Base-by-base conservation (phyloP, 2,329 filamentous ascomycete species). In the Alternaria hordeiaustralica region DNA sequence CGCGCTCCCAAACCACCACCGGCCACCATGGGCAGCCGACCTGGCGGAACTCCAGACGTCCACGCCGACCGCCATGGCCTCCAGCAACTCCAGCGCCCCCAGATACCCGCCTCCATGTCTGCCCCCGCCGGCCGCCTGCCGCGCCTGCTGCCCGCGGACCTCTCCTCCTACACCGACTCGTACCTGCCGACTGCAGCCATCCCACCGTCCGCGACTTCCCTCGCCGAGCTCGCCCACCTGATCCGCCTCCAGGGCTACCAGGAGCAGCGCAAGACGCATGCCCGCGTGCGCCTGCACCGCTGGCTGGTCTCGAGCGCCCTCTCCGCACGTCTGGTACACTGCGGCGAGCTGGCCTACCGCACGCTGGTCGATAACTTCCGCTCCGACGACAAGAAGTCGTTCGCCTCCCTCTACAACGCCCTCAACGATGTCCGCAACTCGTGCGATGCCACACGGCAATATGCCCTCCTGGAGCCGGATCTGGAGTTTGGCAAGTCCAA, bases 221-320 rank as follows among this genome's bases (percentile, higher is more conserved):
- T 95, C 65, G 89, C 92, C 74, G 91, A 94, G 80, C 87, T 95
- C 69, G 91, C 91, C 55, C 91, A 94, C 78, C 81, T 94, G 72
- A 90, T 93, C 68, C 89, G 91, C 65, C 84, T 94, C 66, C 91
- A 91, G 77, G 91, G 90, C 74, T 93, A 94, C 78, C 92, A 95
- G 81, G 90, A 93, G 84, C 90, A 91, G 84, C 92, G 92, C 84
- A 88, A 91, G 81, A 85, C 87, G 68, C 90, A 90, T 75, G 91
- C 90, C 49, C 87, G 92, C 70, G 84, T 91, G 68, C 89, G 91
- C 61, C 85, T 96, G 57, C 91, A 94, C 78, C 86, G 90, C 75
- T 92, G 88, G 75, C 83, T 94, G 65, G 87, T 94, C 57, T 92
- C 90, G 20, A 92, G 90, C 46, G 91, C 91, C 43, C 84, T 94